phyloP scores from a whole-genome alignment of 805 yeast species.

The Kluyveromyces aestuarii region DNA sequence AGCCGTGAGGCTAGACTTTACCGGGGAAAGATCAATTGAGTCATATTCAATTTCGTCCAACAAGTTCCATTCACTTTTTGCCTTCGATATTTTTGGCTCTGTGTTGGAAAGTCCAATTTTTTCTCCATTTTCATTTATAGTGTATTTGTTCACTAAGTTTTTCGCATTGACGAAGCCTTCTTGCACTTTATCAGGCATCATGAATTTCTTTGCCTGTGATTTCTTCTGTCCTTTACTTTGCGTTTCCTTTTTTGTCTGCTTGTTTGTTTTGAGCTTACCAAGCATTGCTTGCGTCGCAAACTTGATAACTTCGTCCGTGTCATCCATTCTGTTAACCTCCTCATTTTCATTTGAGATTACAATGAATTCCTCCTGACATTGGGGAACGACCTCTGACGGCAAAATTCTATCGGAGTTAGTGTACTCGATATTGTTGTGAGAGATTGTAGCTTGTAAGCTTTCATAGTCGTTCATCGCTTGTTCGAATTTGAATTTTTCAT shows the following conservation, averaged over 20 bases:
- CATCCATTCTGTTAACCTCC: conserved; percentile 43
- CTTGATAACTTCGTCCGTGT: conserved; percentile 58
- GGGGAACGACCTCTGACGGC: conserved; percentile 49
- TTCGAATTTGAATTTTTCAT: conserved; percentile 71
- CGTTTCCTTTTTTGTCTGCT: conserved; percentile 11
- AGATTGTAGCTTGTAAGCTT: conserved; percentile 63
- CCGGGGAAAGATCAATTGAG: conserved; percentile 8
- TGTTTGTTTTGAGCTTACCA: conserved; percentile 24
- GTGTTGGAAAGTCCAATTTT: not conserved
- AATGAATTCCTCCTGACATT: conserved; percentile 46
- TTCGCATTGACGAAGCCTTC: conserved; percentile 54
- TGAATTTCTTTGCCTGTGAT: conserved; percentile 37
- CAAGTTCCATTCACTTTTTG: not conserved
- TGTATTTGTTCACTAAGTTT: conserved; percentile 32
- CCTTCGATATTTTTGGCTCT: not conserved
- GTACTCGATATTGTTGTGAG: conserved; percentile 36
- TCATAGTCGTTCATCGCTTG: conserved; percentile 79
- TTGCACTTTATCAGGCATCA: conserved; percentile 66
- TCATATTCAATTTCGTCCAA: conserved; percentile 7
- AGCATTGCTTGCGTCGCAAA: conserved; percentile 60
- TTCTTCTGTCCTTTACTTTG: conserved; percentile 7
- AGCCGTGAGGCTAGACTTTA: conserved; percentile 2
- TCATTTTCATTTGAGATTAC: conserved; percentile 65
- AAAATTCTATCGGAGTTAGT: conserved; percentile 55
- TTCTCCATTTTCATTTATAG: conserved; percentile 3